These are phyloP conservation scores for Simmondsia chinensis DNA, from an alignment of 148 eudicot genomes.

Conservation along the genomic window DNA sequence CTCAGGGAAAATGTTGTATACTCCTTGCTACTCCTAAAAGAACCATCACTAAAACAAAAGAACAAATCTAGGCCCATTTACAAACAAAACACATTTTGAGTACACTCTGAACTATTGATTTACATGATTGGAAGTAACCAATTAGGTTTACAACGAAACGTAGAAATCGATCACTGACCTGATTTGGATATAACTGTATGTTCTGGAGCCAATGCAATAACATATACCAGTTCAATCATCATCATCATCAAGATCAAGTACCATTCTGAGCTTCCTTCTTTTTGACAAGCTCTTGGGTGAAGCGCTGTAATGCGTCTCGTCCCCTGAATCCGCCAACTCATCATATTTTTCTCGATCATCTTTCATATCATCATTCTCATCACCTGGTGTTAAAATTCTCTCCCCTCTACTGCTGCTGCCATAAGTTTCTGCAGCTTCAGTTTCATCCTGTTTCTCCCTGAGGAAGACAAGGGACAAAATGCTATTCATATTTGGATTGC, in stretches of 20 bases:
- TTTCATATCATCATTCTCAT: constrained; percentile 9
- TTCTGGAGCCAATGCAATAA: too few species aligned
- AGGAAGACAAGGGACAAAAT: neutral
- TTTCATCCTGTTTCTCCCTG: constrained; percentile 26
- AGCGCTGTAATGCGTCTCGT: constrained; percentile 22
- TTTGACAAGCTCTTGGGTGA: constrained; percentile 19
- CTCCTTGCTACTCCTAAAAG: too few species aligned
- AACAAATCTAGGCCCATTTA: too few species aligned
- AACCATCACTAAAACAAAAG: too few species aligned
- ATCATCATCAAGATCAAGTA: constrained; percentile 66
- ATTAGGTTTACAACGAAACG: too few species aligned
- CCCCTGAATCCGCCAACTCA: constrained; percentile 53
- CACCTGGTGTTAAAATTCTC: constrained; percentile 1
- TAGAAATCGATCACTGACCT: too few species aligned
- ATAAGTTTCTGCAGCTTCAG: constrained; percentile 15
- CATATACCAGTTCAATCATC: too few species aligned
- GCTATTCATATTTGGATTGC: neutral
- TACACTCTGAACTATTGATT: too few species aligned
- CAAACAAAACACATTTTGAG: too few species aligned
- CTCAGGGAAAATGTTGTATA: too few species aligned
- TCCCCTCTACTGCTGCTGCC: constrained; percentile 6
- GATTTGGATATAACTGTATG: too few species aligned
- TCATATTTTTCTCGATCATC: constrained; percentile 17
- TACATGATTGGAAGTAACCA: too few species aligned
- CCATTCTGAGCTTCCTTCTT: constrained; percentile 66